These are phyloP conservation scores for Fusarium proliferatum DNA, from an alignment of 2,329 filamentous ascomycete genomes.

Conservation along the genomic window DNA sequence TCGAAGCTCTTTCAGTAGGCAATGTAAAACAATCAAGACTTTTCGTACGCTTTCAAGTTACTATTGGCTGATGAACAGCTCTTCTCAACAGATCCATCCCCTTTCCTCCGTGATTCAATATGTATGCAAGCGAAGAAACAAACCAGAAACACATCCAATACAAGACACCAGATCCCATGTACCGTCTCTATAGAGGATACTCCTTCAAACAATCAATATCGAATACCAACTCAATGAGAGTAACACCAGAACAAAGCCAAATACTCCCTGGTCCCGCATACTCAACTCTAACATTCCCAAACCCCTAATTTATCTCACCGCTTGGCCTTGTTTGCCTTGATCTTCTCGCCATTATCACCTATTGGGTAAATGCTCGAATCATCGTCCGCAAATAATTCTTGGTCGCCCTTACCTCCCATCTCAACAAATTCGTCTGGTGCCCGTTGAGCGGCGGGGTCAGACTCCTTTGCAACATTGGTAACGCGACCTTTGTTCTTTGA, in stretches of 20 bases:
- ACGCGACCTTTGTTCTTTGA: slow-evolving; percentile 70
- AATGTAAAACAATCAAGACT: slow-evolving; percentile 16
- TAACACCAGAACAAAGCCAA: slow-evolving; percentile 17
- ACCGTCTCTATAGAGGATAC: slow-evolving; percentile 25
- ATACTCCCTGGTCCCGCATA: not conserved
- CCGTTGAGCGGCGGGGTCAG: slow-evolving; percentile 73
- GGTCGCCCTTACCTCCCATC: slow-evolving; percentile 88
- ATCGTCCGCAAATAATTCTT: slow-evolving; percentile 78
- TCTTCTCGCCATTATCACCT: slow-evolving; percentile 46
- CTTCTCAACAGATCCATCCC: not conserved
- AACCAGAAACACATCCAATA: slow-evolving; percentile 2
- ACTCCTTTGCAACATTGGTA: slow-evolving; percentile 64
- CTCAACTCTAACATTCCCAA: not conserved
- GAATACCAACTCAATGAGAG: not conserved
- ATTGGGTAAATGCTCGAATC: slow-evolving; percentile 60
- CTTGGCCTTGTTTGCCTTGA: slow-evolving; percentile 46
- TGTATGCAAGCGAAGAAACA: not conserved
- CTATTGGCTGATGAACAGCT: slow-evolving; percentile 4
- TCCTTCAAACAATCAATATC: slow-evolving; percentile 5
- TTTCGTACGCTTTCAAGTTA: slow-evolving; percentile 32
- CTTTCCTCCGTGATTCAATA: not conserved
- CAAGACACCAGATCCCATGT: slow-evolving; percentile 11
- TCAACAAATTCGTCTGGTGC: slow-evolving; percentile 82
- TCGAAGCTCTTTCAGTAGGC: not conserved
- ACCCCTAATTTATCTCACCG: slow-evolving; percentile 18